Evolutionary conservation across 345 rosid species (phyloP), one percentile per base, ranked within the genome.

Genomic region (Eutrema japonicum): DNA sequence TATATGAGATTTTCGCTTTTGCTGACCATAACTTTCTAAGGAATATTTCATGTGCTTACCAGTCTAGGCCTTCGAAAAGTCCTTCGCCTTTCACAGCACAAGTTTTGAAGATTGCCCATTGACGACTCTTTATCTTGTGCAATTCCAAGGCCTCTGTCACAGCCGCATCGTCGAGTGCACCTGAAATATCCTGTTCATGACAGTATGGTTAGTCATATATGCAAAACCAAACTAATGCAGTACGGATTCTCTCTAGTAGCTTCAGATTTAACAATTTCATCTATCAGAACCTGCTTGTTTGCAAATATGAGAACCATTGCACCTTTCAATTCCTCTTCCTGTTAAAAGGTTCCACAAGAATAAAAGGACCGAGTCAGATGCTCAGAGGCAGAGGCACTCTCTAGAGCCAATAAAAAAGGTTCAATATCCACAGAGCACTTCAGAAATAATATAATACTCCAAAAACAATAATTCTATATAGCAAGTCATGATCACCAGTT

Each of bases 81-180:
- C 91, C 91, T 76, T 85, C 87, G 56, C 87, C 88, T 59, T 84
- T 84, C 2, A 77, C 63, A 29, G 88, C 88, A 81, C 85, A 84
- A 55, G 87, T 84, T 81, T 84, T 84, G 71, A 86, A 86, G 46
- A 84, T 86, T 51, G 85, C 77, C 88, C 90, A 81, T 46, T 83
- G 88, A 22, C 84, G 79, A 70, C 62, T 84, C 79, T 86, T 86
- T 26, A 84, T 78, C 78, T 86, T 86, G 71, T 83, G 90, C 68
- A 78, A 80, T 67, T 85, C 89, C 77, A 78, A 81, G 41, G 85
- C 81, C 70, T 81, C 86, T 2, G 86, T 80, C 38, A 85, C 82
- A 58, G 83, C 85, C 10, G 85, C 87, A 50, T 73, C 89, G 49
- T 83, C 89, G 36, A 85, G 78, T 64, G 87, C 89, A 54, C 84